Conservation (phyloP, 2,329 filamentous ascomycete species). For the Albophoma yamanashiensis region DNA sequence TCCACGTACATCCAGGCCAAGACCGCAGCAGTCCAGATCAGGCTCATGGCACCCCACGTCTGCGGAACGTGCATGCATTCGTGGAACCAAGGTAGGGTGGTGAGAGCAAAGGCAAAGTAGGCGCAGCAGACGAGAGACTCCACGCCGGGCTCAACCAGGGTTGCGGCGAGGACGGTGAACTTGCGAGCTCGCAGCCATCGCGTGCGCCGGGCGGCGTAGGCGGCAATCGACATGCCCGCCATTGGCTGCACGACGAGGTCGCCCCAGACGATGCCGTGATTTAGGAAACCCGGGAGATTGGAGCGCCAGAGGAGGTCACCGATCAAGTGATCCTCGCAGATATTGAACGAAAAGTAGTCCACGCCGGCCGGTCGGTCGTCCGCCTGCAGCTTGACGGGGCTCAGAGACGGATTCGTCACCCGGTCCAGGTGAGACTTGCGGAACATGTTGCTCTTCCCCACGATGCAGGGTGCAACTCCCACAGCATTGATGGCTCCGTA, state of each 20-base stretch:
- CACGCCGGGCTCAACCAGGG: constrained; percentile 84
- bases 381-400: constrained; percentile 29
- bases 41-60: constrained; percentile 57
- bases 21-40: constrained; percentile 58
- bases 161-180: constrained; percentile 83
- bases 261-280: constrained; percentile 75
- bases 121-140: constrained; percentile 77
- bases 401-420: constrained; percentile 44
- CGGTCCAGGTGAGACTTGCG: constrained; percentile 79
- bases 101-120: constrained; percentile 70
- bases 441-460: constrained; percentile 99
- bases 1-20: constrained; percentile 65
- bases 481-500: constrained; percentile 96
- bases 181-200: constrained; percentile 91
- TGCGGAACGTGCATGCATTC: constrained; percentile 39
- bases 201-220: constrained; percentile 72
- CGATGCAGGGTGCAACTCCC: constrained; percentile 79
- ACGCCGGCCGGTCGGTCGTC: constrained; percentile 52
- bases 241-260: constrained; percentile 89
- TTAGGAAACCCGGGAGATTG: constrained; percentile 52
- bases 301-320: constrained; percentile 82
- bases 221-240: constrained; percentile 62
- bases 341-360: constrained; percentile 89
- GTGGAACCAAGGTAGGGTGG: constrained; percentile 57
- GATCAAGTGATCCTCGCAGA: constrained; percentile 95